These are phyloP conservation scores for Parasitella parasitica DNA, from an alignment of 371 early-diverging fungal species.

Conservation along the genomic window DNA sequence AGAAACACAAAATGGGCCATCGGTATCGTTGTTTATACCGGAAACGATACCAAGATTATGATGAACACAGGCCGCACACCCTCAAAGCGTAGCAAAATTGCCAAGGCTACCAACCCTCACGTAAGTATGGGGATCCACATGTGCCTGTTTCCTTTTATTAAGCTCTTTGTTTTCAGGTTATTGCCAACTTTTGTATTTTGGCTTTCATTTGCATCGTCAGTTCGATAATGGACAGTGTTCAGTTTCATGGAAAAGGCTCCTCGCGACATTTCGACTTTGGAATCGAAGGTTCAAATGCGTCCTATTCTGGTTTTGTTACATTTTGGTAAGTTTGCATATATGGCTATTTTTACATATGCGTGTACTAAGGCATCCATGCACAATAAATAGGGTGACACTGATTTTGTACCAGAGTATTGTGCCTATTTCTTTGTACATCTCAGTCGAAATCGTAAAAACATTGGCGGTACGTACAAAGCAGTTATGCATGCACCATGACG, in stretches of 20 bases:
- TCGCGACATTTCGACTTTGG: slow-evolving; percentile 33
- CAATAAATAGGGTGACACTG: slow-evolving; percentile 56
- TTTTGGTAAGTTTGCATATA: slow-evolving; percentile 38
- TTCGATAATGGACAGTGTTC: slow-evolving; percentile 63
- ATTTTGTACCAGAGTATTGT: slow-evolving; percentile 63
- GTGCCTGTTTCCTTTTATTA: not conserved
- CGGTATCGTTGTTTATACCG: slow-evolving; percentile 85
- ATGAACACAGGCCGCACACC: slow-evolving; percentile 89
- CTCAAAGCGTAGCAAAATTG: slow-evolving; percentile 92
- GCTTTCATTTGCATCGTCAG: slow-evolving; percentile 63
- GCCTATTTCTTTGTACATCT: slow-evolving; percentile 96
- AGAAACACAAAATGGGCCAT: slow-evolving; percentile 88
- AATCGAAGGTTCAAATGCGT: slow-evolving; percentile 29
- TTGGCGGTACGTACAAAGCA: slow-evolving; percentile 44
- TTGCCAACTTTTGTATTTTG: slow-evolving; percentile 46
- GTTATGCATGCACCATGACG: slow-evolving; percentile 6
- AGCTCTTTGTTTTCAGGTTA: slow-evolving; percentile 25
- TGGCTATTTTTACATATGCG: not conserved
- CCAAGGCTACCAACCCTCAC: slow-evolving; percentile 92
- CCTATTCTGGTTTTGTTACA: slow-evolving; percentile 46
- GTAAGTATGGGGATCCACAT: too few species aligned
- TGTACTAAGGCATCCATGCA: not conserved
- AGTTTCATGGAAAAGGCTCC: slow-evolving; percentile 43
- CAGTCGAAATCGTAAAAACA: slow-evolving; percentile 92
- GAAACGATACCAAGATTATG: slow-evolving; percentile 90